These are phyloP conservation scores for Tuber brumale DNA, from an alignment of 495 filamentous ascomycete species.

Conservation along the genomic window DNA sequence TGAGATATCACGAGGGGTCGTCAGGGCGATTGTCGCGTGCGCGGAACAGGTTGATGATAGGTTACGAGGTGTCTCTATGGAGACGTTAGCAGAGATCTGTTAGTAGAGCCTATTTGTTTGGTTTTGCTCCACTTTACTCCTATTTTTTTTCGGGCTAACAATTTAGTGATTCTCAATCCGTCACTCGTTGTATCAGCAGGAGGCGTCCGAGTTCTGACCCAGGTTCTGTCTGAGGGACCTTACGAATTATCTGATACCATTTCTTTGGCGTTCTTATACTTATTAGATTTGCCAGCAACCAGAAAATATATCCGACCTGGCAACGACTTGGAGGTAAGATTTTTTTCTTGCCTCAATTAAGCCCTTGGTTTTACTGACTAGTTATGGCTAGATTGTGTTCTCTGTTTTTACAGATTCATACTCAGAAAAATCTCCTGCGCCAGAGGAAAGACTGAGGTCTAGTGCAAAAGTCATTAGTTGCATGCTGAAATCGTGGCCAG, in stretches of 20 bases:
- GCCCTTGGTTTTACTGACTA: slow-evolving; percentile 43
- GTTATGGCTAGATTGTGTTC: slow-evolving; percentile 58
- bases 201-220: slow-evolving; percentile 71
- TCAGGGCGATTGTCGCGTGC: slow-evolving; percentile 79
- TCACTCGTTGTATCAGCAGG: slow-evolving; percentile 68
- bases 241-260: slow-evolving; percentile 87
- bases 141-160: slow-evolving; percentile 7
- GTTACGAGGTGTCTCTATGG: slow-evolving; percentile 76
- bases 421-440: slow-evolving; percentile 50
- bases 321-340: slow-evolving; percentile 50
- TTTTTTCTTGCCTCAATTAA: slow-evolving; percentile 3
- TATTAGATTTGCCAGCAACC: slow-evolving; percentile 75
- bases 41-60: slow-evolving; percentile 77
- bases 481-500: slow-evolving; percentile 90
- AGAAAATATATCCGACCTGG: slow-evolving; percentile 74
- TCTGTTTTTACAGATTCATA: slow-evolving; percentile 83
- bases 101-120: slow-evolving; percentile 4
- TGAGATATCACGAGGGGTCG: slow-evolving; percentile 78
- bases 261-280: slow-evolving; percentile 73
- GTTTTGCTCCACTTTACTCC: background rate
- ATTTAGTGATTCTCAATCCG: slow-evolving; percentile 67
- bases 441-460: slow-evolving; percentile 70
- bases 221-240: slow-evolving; percentile 79
- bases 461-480: slow-evolving; percentile 78
- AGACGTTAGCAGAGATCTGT: slow-evolving; percentile 80